Evolutionary conservation across 2,329 filamentous ascomycete genomes (phyloP), one percentile per base, ranked within the genome.

Genomic region (Xylaria sp.): DNA sequence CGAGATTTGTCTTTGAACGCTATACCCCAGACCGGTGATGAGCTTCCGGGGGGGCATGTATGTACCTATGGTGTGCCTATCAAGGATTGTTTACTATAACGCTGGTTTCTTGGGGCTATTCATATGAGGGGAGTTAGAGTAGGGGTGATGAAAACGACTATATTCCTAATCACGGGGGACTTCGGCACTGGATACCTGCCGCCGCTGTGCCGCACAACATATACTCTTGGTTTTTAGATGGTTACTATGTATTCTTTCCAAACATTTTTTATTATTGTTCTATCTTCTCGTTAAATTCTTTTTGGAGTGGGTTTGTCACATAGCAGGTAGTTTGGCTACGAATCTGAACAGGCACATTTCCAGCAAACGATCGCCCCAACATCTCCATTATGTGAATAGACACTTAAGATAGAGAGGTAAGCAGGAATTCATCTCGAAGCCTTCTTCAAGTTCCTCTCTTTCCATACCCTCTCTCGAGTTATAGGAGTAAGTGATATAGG

Each of bases 181-280:
- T 57, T 49, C 44, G 66, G 62, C 66, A 65, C 66, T 68, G 66
- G 66, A 65, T 65, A 68, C 61, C 62, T 68, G 57, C 61, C 61
- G 53, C 62, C 57, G 11, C 56, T 56, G 66, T 58, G 61, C 33
- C 59, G 63, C 66, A 66, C 58, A 23, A 49, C 58, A 65, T 44
- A 64, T 57, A 59, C 56, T 64, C 63, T 65, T 58, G 51, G 59
- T 64, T 64, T 62, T 64, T 70, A 64, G 65, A 65, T 54, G 60
- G 67, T 51, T 70, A 65, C 44, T 66, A 63, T 63, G 54, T 66
- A 67, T 68, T 63, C 54, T 64, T 62, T 65, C 40, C 48, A 26
- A 46, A 20, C 33, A 28, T 42, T 62, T 23, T 65, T 63, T 62
- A 33, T 63, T 62, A 33, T 56, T 65, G 38, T 63, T 67, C 53